Conservation (phyloP, 768 basidiomycete genomes). For the Mycena polygramma region DNA sequence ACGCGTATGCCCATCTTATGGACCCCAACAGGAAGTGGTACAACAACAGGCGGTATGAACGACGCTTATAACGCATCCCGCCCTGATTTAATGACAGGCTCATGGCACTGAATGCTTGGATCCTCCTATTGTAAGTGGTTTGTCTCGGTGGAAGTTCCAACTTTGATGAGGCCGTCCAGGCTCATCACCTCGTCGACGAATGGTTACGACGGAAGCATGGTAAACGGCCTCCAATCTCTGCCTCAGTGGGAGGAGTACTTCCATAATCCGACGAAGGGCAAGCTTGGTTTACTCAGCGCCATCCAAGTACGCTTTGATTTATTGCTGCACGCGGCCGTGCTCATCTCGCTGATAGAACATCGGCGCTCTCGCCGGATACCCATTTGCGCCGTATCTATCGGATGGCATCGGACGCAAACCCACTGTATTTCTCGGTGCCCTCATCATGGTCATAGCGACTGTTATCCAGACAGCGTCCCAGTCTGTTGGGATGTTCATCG, state of each 20-base stretch:
- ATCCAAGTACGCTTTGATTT: conserved; percentile 63
- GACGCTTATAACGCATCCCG: too few species aligned
- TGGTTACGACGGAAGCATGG: conserved; percentile 83
- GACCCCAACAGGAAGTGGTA: conserved; percentile 82
- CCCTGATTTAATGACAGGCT: conserved; percentile 52
- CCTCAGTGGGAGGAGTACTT: conserved; percentile 75
- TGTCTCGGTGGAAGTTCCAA: background rate
- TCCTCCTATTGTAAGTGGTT: conserved; percentile 69
- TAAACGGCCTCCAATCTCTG: conserved; percentile 83
- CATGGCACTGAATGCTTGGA: conserved; percentile 76
- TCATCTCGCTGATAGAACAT: conserved; percentile 65
- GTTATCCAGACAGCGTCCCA: conserved; percentile 79
- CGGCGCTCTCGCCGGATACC: conserved; percentile 75
- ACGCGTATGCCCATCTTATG: conserved; percentile 66
- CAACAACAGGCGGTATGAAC: conserved; percentile 65
- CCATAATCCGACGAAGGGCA: conserved; percentile 64
- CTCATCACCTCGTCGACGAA: conserved; percentile 82
- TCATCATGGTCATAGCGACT: conserved; percentile 76
- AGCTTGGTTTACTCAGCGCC: conserved; percentile 77
- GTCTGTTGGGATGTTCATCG: conserved; percentile 84
- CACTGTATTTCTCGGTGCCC: conserved; percentile 76
- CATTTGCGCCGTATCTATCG: conserved; percentile 78
- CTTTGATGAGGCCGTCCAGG: conserved; percentile 34
- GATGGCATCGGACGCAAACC: conserved; percentile 78
- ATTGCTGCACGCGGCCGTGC: too few species aligned